These are phyloP conservation scores for Mikania micrantha DNA, from an alignment of 129 eudicot species.

Conservation along the genomic window DNA sequence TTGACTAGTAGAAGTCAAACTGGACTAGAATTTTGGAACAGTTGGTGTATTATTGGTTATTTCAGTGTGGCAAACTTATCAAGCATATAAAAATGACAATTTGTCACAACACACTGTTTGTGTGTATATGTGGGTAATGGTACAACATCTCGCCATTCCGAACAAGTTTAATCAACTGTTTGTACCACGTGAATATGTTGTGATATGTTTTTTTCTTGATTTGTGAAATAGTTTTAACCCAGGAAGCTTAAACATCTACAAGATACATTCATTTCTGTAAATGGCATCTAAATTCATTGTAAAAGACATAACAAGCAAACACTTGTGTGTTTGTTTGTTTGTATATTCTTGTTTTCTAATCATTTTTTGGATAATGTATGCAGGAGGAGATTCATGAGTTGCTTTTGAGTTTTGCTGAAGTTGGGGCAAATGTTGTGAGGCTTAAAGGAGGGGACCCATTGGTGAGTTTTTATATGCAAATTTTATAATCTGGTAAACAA, in stretches of 20 bases:
- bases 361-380: neutral
- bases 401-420: slow-evolving; percentile 89
- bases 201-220: neutral
- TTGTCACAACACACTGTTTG: neutral
- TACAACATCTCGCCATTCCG: neutral
- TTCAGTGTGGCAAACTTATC: neutral
- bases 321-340: no score
- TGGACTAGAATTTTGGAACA: neutral
- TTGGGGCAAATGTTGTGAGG: slow-evolving; percentile 89
- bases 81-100: neutral
- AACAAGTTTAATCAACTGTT: neutral
- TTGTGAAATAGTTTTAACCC: neutral
- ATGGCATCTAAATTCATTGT: neutral
- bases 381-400: slow-evolving; percentile 96
- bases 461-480: slow-evolving; percentile 40
- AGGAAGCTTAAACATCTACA: neutral
- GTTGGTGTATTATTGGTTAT: neutral
- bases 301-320: neutral
- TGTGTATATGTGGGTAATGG: neutral
- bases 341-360: neutral
- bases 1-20: neutral
- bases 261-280: neutral
- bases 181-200: neutral
- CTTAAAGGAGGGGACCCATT: slow-evolving; percentile 97
- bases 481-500: no score